Percentiles rank a stretch among this genome's conserved stretches.
Evolutionary conservation across 129 eudicot species (phyloP).

Genomic region (Solidago caesia): DNA sequence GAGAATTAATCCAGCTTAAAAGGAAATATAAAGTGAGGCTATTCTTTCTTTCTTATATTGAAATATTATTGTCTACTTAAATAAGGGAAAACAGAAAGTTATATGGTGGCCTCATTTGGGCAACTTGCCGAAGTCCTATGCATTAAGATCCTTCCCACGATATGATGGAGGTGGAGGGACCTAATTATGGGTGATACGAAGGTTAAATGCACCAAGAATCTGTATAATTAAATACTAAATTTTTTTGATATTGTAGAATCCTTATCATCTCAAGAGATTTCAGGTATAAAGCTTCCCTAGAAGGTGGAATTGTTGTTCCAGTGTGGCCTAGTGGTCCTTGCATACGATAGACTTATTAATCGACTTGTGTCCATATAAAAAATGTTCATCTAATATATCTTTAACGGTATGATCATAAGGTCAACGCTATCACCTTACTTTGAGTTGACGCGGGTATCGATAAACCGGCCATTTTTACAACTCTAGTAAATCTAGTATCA

Average conservation of each 20-base stretch:
- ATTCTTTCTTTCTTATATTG: conserved; percentile 11
- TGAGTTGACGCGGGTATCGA: not conserved
- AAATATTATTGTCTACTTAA: conserved; percentile 5
- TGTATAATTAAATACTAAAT: conserved; percentile 27
- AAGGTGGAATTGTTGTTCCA: conserved; percentile 29
- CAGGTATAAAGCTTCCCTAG: conserved; percentile 39
- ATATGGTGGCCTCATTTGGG: conserved; percentile 35
- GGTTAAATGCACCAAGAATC: conserved; percentile 39
- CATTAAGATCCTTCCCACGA: conserved; percentile 46
- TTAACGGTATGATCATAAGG: conserved; percentile 12
- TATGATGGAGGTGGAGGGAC: conserved; percentile 37
- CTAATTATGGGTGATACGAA: conserved; percentile 42
- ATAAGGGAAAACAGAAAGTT: conserved; percentile 20
- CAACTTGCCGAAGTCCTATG: conserved; percentile 38
- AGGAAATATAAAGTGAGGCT: conserved; percentile 26
- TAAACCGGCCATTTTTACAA: not conserved
- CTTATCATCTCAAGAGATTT: conserved; percentile 41
- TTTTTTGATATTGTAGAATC: conserved; percentile 45
- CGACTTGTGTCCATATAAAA: conserved; percentile 23
- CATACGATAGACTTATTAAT: conserved; percentile 21
- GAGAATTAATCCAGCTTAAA: conserved; percentile 25
- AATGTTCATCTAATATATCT: not conserved
- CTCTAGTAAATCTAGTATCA: not conserved
- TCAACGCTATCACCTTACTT: conserved; percentile 9
- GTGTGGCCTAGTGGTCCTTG: conserved; percentile 32